Evolutionary conservation across 2,329 filamentous ascomycete genomes (phyloP), one percentile per base, ranked within the genome.

Genomic region (Atkinsonella texensis): DNA sequence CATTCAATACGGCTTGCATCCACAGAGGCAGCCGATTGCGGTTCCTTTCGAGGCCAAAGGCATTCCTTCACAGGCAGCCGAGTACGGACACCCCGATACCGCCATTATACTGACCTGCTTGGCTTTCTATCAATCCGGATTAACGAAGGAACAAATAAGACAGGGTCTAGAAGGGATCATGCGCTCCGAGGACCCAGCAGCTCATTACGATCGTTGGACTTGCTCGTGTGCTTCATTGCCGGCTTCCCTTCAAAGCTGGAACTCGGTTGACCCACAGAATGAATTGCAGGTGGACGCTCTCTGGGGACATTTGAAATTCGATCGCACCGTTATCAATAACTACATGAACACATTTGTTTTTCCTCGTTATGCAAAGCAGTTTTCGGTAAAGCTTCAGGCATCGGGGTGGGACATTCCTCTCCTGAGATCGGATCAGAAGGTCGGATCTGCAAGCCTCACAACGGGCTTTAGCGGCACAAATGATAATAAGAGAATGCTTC

Each of bases 391-490:
- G 52, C 62, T 87, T 0, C 79, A 76, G 0, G 71, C 78, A 0
- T 86, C 81, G 0, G 82, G 80, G 0, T 87, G 83, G 83, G 81
- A 87, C 56, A 46, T 50, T n/a, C 33, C 49, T 13, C 11, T 46
- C 9, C 5, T 50, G n/a, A 9, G 20, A 13, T 10, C 12, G 3
- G 33, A 40, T 5, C 4, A 23, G 3, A 0, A 64, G 76, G 31
- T 69, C 73, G 15, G 47, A 11, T 10, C 3, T 41, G 32, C 5
- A 3, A 33, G 33, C 41, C 8, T 46, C 1, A 84, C 82, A 0
- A 86, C 83, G 0, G 84, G 84, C 0, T 89, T 89, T 60, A 84
- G 80, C 8, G 84, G 84, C 0, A 88, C 85, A 0, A 87, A 85
- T 44, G 84, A 88, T 59, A 80, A 77, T 18, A 70, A 74, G 39